Conservation (phyloP, 352 stramenopile genomes). For the Lagenidium sp. region DNA sequence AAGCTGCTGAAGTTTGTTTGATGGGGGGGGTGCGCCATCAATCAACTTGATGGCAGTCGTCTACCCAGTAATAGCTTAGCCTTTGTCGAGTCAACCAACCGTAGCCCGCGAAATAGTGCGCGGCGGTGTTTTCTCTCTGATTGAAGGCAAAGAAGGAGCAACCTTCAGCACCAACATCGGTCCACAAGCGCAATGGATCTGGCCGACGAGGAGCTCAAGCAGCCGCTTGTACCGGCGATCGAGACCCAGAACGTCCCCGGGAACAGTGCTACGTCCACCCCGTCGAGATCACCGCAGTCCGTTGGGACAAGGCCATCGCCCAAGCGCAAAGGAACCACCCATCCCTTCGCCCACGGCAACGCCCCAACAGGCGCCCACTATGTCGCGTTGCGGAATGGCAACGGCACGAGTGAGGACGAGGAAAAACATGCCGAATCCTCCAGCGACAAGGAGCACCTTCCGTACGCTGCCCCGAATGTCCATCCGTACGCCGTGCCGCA, state of each 20-base stretch:
- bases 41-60: too few relatives aligned
- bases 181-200: conserved; percentile 40
- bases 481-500: conserved; percentile 77
- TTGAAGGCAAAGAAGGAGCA: conserved; percentile 23
- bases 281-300: conserved; percentile 9
- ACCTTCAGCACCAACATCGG: too few relatives aligned
- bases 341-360: conserved; percentile 2
- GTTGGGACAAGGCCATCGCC: conserved; percentile 6
- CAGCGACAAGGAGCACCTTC: conserved; percentile 24
- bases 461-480: conserved; percentile 64
- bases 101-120: too few relatives aligned
- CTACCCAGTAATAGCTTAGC: too few relatives aligned
- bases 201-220: conserved; percentile 65
- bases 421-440: conserved; percentile 38
- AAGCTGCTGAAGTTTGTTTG: too few relatives aligned
- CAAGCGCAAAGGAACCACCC: conserved; percentile 9
- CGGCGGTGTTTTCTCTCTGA: conserved; percentile 2
- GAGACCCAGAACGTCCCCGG: conserved; percentile 2
- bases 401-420: conserved; percentile 33
- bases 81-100: too few relatives aligned
- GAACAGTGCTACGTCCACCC: not conserved
- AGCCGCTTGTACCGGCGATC: conserved; percentile 42
- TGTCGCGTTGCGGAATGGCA: conserved; percentile 21
- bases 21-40: too few relatives aligned
- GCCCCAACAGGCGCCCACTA: conserved; percentile 18